phyloP scores from a whole-genome alignment of 2,329 filamentous ascomycete genomes.

The Claviceps digitariae region DNA sequence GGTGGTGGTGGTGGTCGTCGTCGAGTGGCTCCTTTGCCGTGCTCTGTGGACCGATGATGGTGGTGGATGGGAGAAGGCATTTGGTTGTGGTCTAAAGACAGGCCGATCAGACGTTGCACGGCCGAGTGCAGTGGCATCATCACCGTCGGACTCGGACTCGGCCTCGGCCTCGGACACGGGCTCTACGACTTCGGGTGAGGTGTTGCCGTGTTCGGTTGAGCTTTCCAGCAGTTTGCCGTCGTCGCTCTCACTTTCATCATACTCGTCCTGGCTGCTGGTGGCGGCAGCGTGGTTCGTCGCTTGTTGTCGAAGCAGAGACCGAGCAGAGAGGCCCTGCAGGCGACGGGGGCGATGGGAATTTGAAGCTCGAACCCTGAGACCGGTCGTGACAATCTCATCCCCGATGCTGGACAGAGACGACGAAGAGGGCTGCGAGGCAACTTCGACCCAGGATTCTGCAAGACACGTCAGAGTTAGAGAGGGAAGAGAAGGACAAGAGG shows the following conservation, averaged over 20 bases:
- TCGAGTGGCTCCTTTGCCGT: slow-evolving; percentile 34
- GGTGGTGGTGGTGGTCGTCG: slow-evolving; percentile 19
- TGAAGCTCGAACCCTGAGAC: slow-evolving; percentile 60
- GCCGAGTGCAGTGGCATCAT: slow-evolving; percentile 73
- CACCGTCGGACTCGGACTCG: slow-evolving; percentile 44
- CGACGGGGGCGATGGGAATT: slow-evolving; percentile 41
- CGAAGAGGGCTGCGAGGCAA: slow-evolving; percentile 83
- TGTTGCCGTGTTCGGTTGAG: slow-evolving; percentile 39
- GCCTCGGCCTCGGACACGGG: slow-evolving; percentile 35
- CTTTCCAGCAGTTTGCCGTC: slow-evolving; percentile 55
- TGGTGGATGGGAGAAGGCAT: slow-evolving; percentile 79
- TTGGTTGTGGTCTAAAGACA: slow-evolving; percentile 73
- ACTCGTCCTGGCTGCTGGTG: slow-evolving; percentile 81
- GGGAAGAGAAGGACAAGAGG: too few relatives aligned
- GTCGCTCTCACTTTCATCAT: slow-evolving; percentile 84
- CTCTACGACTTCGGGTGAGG: slow-evolving; percentile 22
- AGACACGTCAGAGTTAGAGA: slow-evolving; percentile 5
- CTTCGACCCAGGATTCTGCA: slow-evolving; percentile 91
- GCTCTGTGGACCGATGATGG: slow-evolving; percentile 31
- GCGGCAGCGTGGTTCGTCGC: slow-evolving; percentile 28
- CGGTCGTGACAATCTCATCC: slow-evolving; percentile 85
- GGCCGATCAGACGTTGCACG: slow-evolving; percentile 36
- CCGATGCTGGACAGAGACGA: slow-evolving; percentile 77
- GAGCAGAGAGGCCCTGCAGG: slow-evolving; percentile 15
- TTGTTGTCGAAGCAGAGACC: slow-evolving; percentile 25